Base-by-base conservation (phyloP, 192 early-diverging fungal species). In the Linnemannia schmuckeri region DNA sequence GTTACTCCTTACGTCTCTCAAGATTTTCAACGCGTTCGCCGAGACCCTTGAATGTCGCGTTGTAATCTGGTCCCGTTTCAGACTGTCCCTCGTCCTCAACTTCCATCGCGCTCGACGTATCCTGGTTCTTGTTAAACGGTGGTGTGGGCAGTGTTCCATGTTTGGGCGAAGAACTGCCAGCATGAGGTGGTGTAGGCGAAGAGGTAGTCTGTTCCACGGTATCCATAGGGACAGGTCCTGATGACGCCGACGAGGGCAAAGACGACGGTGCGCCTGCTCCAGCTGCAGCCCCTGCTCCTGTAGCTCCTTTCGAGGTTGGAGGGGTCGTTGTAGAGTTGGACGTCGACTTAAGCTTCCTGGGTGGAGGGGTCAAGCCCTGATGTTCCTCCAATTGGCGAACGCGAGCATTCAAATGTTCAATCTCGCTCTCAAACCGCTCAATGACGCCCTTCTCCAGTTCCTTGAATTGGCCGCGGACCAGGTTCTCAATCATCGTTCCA, bases 401-500 rank as follows among this genome's bases (percentile, higher is more conserved):
- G 33, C 85, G 79, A 17, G 80, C 75, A 35, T 66, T 81, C 72
- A 87, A 54, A 40, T 87, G 85, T 7, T 91, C 83, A 88, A 88
- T 72, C 77, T 83, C 80, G 76, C 88, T 46, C 74, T 91, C 87
- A 87, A 89, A 87, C 83, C 92, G 84, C 49, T 88, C 87, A 88
- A 91, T 78, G 77, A 94, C 68, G 46, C 89, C 83, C 90, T 93
- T 89, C 76, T 96, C 94, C 88, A 95, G 91, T 72, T 96, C 95
- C 54, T 94, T 88, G 75, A 97, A 92, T 73, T 95, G 95, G 7
- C 89, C 88, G 35, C 93, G 88, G n/a, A 97, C 94, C 41, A 97
- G 90, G 24, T 92, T 93, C 87, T 97, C 96, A 52, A 97, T 94
- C 93, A 95, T 95, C 12, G 92, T 91, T 6, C 93, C 93, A n/a